phyloP scores from a whole-genome alignment of 2,329 filamentous ascomycete genomes.

The Alternaria rosae region DNA sequence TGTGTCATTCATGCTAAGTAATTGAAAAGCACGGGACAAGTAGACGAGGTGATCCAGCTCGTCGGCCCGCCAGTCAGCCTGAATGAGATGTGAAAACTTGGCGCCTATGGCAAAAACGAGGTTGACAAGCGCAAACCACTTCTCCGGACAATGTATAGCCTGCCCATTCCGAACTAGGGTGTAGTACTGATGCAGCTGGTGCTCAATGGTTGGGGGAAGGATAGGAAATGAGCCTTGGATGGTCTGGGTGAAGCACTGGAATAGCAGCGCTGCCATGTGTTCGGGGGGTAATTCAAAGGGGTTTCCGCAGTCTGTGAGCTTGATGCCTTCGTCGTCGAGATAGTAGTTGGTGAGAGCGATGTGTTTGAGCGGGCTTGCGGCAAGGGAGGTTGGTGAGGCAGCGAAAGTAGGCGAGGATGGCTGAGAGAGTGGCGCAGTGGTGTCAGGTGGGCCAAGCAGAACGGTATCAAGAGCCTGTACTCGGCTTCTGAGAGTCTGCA shows the following conservation, averaged over 20 bases:
- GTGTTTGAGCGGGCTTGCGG: not conserved
- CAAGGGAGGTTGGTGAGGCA: not conserved
- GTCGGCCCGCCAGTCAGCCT: conserved; percentile 28
- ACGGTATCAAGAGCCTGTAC: conserved; percentile 1
- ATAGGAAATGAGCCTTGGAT: conserved; percentile 38
- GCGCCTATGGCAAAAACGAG: conserved; percentile 52
- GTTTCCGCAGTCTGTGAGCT: conserved; percentile 14
- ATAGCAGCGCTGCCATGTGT: conserved; percentile 25
- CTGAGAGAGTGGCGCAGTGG: not conserved
- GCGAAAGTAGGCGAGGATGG: not conserved
- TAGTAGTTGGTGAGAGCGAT: conserved; percentile 25
- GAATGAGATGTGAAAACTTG: conserved; percentile 37
- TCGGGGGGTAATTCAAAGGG: conserved; percentile 17
- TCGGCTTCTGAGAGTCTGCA: conserved; percentile 19
- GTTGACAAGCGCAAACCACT: conserved; percentile 48
- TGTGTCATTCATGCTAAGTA: conserved; percentile 22
- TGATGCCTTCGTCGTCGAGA: conserved; percentile 29
- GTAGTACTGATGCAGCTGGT: conserved; percentile 17
- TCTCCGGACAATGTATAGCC: conserved; percentile 10
- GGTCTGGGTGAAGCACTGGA: conserved; percentile 40
- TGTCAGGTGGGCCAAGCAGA: conserved; percentile 10
- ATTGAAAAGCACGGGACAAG: conserved; percentile 29
- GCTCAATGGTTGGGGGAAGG: conserved; percentile 10
- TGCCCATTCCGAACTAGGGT: conserved; percentile 1
- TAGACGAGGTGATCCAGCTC: conserved; percentile 41